These are phyloP conservation scores for Phaeosphaeria sp. DNA, from an alignment of 2,329 filamentous ascomycete genomes.

Conservation along the genomic window DNA sequence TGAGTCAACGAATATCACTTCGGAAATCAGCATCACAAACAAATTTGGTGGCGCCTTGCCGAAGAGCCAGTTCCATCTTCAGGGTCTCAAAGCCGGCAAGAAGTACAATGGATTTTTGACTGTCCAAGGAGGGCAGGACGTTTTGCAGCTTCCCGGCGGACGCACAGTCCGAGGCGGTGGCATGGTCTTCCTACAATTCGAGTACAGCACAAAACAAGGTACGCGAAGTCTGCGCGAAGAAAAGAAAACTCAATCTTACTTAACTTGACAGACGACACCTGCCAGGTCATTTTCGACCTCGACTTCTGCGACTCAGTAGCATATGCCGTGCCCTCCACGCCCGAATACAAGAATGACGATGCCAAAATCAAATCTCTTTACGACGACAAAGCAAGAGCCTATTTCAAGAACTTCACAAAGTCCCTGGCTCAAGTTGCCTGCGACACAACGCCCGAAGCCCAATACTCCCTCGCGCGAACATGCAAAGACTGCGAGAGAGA, in stretches of 20 bases:
- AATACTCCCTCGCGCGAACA: constrained; percentile 79
- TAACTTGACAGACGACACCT: constrained; percentile 70
- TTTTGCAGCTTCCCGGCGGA: constrained; percentile 50
- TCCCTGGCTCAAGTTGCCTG: constrained; percentile 86
- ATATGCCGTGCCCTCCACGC: constrained; percentile 88
- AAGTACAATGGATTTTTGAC: constrained; percentile 78
- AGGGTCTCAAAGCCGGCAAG: constrained; percentile 73
- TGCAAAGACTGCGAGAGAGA: constrained; percentile 79
- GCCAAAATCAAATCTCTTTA: constrained; percentile 74
- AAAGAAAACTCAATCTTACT: constrained; percentile 8
- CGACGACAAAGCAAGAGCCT: constrained; percentile 72
- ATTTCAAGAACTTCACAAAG: constrained; percentile 81
- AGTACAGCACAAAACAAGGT: constrained; percentile 83
- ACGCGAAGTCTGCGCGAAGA: constrained; percentile 40
- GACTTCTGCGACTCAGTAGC: constrained; percentile 87
- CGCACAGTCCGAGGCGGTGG: constrained; percentile 73
- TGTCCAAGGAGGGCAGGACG: constrained; percentile 62
- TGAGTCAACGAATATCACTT: constrained; percentile 63
- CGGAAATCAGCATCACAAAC: constrained; percentile 72
- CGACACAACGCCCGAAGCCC: constrained; percentile 73
- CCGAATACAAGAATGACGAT: constrained; percentile 65
- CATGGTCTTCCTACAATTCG: constrained; percentile 72
- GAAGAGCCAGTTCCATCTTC: constrained; percentile 88
- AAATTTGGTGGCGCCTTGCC: constrained; percentile 66
- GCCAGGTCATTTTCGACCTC: constrained; percentile 85